These are phyloP conservation scores for Aspergillus thermomutatus DNA, from an alignment of 2,329 filamentous ascomycete species.

Conservation along the genomic window DNA sequence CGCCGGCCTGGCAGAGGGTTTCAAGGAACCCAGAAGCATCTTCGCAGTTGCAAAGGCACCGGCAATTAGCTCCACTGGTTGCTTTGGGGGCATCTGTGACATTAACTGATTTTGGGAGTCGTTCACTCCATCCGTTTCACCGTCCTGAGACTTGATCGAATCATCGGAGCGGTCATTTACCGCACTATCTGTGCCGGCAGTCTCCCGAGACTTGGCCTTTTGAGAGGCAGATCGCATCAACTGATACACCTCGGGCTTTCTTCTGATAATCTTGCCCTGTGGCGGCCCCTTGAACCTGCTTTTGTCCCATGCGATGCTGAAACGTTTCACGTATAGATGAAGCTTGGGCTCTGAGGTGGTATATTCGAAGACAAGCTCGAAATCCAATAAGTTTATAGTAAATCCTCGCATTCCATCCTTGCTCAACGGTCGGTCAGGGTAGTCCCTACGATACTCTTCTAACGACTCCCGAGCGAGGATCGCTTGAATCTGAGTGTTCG, in stretches of 20 bases:
- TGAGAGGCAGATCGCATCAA: slow-evolving; percentile 15
- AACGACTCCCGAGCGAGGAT: slow-evolving; percentile 27
- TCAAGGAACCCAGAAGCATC: slow-evolving; percentile 7
- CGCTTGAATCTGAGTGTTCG: slow-evolving; percentile 31
- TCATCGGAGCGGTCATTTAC: slow-evolving; percentile 5
- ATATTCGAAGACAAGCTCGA: slow-evolving; percentile 35
- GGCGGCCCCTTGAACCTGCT: slow-evolving; percentile 10
- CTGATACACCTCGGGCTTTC: slow-evolving; percentile 10
- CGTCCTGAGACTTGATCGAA: slow-evolving; percentile 12
- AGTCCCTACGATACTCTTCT: slow-evolving; percentile 17
- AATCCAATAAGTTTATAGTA: slow-evolving; percentile 29
- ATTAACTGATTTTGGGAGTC: slow-evolving; percentile 17
- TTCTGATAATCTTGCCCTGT: slow-evolving; percentile 19
- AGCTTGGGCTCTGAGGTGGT: slow-evolving; percentile 18
- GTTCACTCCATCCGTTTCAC: slow-evolving; percentile 3
- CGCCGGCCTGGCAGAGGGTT: neutral
- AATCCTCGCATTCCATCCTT: slow-evolving; percentile 24
- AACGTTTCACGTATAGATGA: slow-evolving; percentile 23
- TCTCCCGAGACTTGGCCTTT: slow-evolving; percentile 7
- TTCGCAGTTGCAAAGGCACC: neutral
- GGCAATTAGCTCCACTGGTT: neutral
- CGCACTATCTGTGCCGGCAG: neutral
- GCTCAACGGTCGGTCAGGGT: slow-evolving; percentile 13
- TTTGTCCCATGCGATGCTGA: slow-evolving; percentile 21
- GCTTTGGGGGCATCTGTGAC: slow-evolving; percentile 18